Evolutionary conservation across 805 yeast genomes (phyloP), one percentile per base, ranked within the genome.

Genomic region (Saccharomycopsis synnaedendra): DNA sequence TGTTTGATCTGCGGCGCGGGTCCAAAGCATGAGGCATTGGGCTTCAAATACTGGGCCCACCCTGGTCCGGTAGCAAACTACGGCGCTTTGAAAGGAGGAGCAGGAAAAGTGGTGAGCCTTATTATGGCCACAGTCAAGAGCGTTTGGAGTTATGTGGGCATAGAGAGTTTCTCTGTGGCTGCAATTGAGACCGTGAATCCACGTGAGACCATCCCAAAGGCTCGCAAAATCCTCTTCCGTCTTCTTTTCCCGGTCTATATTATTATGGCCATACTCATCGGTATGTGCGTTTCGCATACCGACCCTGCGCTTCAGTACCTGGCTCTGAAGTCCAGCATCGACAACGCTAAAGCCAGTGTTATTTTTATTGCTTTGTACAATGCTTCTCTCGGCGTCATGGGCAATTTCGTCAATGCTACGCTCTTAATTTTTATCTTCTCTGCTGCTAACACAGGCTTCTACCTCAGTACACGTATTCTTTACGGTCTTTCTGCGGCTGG

Each of bases 131-230:
- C 77, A 39, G 82, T 85, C 11, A 47, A 49, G 43, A 42, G 44
- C n/a, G 76, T 80, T 3, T 83, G 81, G 60, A 84, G 88, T 6
- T 83, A 70, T 58, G 72, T 78, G 39, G 89, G 88, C 56, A 75
- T 83, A 29, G 88, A 82, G 63, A 61, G 71, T 30, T 78, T 82
- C 51, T 87, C 84, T 60, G 73, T 82, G 51, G 79, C 87, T 5
- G 83, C 82, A 49, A 84, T 85, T 40, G 90, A 83, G 66, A 78
- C 84, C 44, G 69, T 77, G 55, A 76, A 71, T 71, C 87, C 90
- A 43, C 67, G 85, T 58, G 69, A 70, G 54, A 73, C 78, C 54
- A 76, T 85, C 51, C 88, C 90, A 53, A 76, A 75, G 57, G 90
- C 90, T 42, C 74, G 78, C 56, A 77, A 72, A 58, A 70, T 80